These are phyloP conservation scores for Oligophagozyma castellii DNA, from an alignment of 1,139 yeast species.

Conservation along the genomic window DNA sequence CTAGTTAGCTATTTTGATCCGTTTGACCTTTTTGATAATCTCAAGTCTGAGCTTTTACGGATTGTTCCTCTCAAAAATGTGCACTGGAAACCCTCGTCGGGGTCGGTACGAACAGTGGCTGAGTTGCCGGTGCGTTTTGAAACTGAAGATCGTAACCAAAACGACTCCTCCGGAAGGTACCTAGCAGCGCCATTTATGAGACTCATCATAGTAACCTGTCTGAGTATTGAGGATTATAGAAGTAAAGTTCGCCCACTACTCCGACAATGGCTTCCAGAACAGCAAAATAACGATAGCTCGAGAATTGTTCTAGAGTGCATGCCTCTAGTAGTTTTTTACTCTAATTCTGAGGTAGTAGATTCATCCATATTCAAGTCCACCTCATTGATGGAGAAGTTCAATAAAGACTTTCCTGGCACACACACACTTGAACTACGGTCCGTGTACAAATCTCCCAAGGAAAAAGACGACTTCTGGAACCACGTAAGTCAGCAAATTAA, in stretches of 20 bases:
- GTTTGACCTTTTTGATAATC: constrained; percentile 44
- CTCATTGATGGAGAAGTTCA: constrained; percentile 20
- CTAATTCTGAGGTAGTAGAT: constrained; percentile 21
- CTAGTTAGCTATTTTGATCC: constrained; percentile 76
- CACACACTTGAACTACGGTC: constrained; percentile 20
- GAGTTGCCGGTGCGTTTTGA: constrained; percentile 42
- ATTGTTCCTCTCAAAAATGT: constrained; percentile 57
- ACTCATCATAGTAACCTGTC: constrained; percentile 55
- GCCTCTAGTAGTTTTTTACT: constrained; percentile 19
- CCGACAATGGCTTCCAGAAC: constrained; percentile 58
- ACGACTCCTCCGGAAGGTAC: constrained; percentile 4
- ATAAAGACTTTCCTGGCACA: constrained; percentile 21
- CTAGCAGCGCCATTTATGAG: constrained; percentile 41
- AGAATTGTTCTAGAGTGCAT: constrained; percentile 2
- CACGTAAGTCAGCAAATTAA: constrained; percentile 15
- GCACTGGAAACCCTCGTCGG: constrained; percentile 57
- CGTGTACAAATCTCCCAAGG: constrained; percentile 21
- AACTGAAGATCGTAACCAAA: constrained; percentile 35
- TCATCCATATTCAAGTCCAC: constrained; percentile 21
- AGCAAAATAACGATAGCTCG: constrained; percentile 5
- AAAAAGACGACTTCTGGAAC: constrained; percentile 20
- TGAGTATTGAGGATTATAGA: constrained; percentile 59
- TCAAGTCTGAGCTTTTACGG: constrained; percentile 38
- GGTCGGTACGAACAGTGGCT: constrained; percentile 53
- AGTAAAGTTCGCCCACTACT: constrained; percentile 69